These are phyloP conservation scores for Globisporangium paroecandrum DNA, from an alignment of 352 stramenopile genomes.

Conservation along the genomic window DNA sequence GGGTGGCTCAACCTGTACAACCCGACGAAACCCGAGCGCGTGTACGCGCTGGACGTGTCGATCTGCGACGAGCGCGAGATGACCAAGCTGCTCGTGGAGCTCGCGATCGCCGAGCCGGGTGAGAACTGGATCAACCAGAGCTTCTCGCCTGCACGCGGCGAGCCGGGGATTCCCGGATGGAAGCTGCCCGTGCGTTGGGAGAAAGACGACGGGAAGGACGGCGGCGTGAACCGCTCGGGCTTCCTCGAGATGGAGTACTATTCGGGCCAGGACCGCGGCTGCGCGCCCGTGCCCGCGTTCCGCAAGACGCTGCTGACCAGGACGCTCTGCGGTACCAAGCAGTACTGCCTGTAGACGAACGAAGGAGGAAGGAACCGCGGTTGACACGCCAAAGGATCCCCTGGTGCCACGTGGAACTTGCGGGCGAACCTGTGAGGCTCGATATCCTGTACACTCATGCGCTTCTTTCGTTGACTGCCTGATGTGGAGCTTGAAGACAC, in stretches of 20 bases:
- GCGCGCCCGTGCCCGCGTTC: slow-evolving; percentile 46
- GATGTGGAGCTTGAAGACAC: background rate
- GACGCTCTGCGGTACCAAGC: slow-evolving; percentile 61
- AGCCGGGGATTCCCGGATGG: slow-evolving; percentile 70
- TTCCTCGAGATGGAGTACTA: slow-evolving; percentile 77
- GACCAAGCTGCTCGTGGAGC: slow-evolving; percentile 72
- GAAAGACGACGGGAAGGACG: slow-evolving; percentile 68
- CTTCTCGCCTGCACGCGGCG: slow-evolving; percentile 45
- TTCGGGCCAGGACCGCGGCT: slow-evolving; percentile 61
- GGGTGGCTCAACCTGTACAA: slow-evolving; percentile 85
- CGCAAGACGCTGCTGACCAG: slow-evolving; percentile 57
- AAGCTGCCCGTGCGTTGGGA: slow-evolving; percentile 77
- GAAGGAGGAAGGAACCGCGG: background rate
- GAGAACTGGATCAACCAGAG: slow-evolving; percentile 86
- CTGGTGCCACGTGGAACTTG: background rate
- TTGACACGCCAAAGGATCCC: background rate
- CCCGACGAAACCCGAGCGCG: slow-evolving; percentile 60
- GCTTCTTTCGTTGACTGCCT: background rate
- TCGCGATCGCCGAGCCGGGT: slow-evolving; percentile 75
- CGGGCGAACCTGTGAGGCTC: background rate
- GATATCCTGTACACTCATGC: background rate
- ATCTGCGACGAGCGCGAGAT: slow-evolving; percentile 76
- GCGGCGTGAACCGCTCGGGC: slow-evolving; percentile 61
- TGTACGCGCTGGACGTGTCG: slow-evolving; percentile 66
- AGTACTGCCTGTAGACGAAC: slow-evolving; percentile 53